Conservation (phyloP, 768 basidiomycete genomes). For the Lyophyllum shimeji region DNA sequence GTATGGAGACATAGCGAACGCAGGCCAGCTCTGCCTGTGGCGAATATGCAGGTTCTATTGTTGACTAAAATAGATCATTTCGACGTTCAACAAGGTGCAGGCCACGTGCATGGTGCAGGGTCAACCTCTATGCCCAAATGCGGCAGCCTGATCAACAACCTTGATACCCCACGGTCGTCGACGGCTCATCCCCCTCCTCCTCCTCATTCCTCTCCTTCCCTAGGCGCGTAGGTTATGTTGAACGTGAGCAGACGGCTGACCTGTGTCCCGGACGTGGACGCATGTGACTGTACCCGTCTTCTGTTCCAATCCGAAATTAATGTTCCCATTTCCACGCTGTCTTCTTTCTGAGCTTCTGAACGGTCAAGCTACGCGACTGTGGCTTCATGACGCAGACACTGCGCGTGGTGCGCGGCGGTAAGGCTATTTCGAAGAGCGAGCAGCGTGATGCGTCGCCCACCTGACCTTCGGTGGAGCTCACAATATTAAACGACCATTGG, state of each 20-base stretch:
- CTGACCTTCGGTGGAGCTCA: background rate
- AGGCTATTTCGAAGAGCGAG: background rate
- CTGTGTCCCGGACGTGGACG: too few species aligned
- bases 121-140: background rate
- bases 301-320: background rate
- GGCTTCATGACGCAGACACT: background rate
- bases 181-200: too few species aligned
- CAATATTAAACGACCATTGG: background rate
- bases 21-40: background rate
- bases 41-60: background rate
- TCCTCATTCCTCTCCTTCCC: too few species aligned
- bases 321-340: conserved; percentile 1
- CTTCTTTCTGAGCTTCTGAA: background rate
- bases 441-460: background rate
- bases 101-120: background rate
- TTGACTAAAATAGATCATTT: background rate
- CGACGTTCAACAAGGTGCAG: background rate
- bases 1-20: conserved; percentile 8
- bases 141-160: conserved; percentile 2
- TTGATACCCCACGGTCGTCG: too few species aligned
- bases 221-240: too few species aligned
- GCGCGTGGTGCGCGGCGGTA: background rate
- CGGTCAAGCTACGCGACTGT: background rate
- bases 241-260: too few species aligned
- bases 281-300: background rate